Base-by-base conservation (phyloP, 805 yeast species). In the Suhomyces tanzawaensis region DNA sequence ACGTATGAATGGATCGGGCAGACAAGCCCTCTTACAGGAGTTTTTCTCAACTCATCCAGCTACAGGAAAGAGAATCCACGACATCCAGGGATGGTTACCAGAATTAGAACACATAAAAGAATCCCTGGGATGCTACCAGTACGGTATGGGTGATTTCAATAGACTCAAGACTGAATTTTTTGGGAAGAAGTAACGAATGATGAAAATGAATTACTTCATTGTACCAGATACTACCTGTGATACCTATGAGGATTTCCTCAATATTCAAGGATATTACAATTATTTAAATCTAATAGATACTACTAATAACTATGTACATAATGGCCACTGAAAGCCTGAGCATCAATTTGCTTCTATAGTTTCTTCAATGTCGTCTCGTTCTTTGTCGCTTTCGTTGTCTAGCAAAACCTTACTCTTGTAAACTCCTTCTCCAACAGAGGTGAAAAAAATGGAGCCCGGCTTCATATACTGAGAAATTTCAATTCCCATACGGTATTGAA, bases 21-120 rank as follows among this genome's bases (percentile, higher is more conserved):
- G 53, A 19, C 18, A 36, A 29, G 40, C 37, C 2, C 7, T 36
- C 9, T 48, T 66, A 11, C 76, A 81, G 12, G 89, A 88, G 61
- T 88, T 60, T 52, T 59, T 91, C 38, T 79, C 89, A 13, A 88
- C 98, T 0, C 99, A 93, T 63, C 99, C 99, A 1, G 81, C 88
- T 13, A 82, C 88, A 14, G 65, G 64, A n/a, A 76, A 74, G 40
- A 76, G 99, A 55, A 81, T 85, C 19, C 63, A 69, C 19, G 83
- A 85, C 44, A 82, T 93, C 63, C 49, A 60, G 14, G 55, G 68
- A 31, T 86, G 95, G 91, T 55, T 81, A 60, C 82, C 83, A 0
- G 73, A 72, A 34, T 76, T 83, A 30, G 71, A 72, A 26, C 60
- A 49, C 11, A 55, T 73, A 23, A 52, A 65, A 37, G 79, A 71